Evolutionary conservation across 2,329 filamentous ascomycete species (phyloP).

Genomic region (Ophiostoma himal-ulmi): DNA sequence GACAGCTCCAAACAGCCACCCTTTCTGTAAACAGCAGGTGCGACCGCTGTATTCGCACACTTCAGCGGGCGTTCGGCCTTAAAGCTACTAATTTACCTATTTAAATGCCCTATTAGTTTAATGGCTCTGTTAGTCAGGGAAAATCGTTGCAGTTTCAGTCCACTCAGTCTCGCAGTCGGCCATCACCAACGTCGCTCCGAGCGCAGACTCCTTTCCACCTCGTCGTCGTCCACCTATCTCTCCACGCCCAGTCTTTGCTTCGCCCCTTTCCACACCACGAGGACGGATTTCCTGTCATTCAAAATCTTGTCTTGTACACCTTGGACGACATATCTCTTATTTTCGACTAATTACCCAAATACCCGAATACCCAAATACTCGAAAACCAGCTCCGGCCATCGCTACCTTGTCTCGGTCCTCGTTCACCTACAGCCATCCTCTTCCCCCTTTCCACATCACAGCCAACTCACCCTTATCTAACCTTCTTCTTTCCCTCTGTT

Average conservation of each 20-base stretch:
- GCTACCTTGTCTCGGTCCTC: neutral
- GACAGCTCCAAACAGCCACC: neutral
- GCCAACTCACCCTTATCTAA: neutral
- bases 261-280: neutral
- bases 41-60: neutral
- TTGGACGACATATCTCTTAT: neutral
- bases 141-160: constrained; percentile 9
- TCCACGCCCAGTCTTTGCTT: neutral
- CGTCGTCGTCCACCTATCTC: constrained; percentile 7
- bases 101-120: neutral
- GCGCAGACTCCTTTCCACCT: constrained; percentile 1
- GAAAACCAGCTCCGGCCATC: neutral
- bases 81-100: neutral
- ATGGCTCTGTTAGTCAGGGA: neutral
- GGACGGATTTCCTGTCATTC: no score
- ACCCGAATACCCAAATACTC: neutral
- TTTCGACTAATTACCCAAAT: neutral
- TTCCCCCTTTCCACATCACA: neutral
- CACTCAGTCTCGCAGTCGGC: neutral
- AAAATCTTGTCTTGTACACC: no score
- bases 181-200: constrained; percentile 10
- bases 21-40: neutral
- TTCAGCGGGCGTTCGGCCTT: neutral
- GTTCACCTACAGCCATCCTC: neutral
- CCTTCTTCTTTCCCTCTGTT: neutral